A percentile compares a stretch with the other conserved stretches of the same genome.
These are phyloP conservation scores for Elaeagnus macrophylla DNA, from an alignment of 306 rosid species.

Conservation along the genomic window DNA sequence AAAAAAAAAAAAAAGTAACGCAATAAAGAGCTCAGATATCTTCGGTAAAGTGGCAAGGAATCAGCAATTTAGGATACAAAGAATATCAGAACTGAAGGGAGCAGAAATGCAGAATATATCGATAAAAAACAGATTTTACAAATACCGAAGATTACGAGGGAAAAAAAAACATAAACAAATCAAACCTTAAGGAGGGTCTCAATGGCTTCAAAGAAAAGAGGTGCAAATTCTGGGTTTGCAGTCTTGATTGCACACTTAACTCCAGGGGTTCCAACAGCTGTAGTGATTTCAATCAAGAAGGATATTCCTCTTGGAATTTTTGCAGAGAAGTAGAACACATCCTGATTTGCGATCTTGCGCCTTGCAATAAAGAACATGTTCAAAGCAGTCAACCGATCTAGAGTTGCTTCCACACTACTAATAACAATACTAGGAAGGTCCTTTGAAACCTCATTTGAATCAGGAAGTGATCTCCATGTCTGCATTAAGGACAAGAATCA, in stretches of 20 bases:
- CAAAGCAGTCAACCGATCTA: slow-evolving; percentile 62
- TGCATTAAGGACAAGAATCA: slow-evolving; percentile 27
- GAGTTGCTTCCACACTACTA: slow-evolving; percentile 42
- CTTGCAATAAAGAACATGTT: slow-evolving; percentile 87
- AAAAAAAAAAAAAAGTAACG: no score
- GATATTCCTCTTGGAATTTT: slow-evolving; percentile 74
- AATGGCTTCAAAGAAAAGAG: slow-evolving; percentile 69
- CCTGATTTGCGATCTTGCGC: slow-evolving; percentile 85
- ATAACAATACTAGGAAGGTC: slow-evolving; percentile 62
- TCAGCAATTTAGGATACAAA: no score
- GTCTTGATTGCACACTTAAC: slow-evolving; percentile 90
- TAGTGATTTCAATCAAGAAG: slow-evolving; percentile 68
- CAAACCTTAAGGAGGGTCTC: slow-evolving; percentile 64
- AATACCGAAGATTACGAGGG: no score
- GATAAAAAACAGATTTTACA: no score
- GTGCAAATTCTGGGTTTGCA: slow-evolving; percentile 75
- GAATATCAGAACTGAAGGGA: no score
- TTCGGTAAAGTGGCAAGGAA: no score
- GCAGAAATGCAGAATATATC: no score
- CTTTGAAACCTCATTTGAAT: slow-evolving; percentile 79
- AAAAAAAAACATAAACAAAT: slow-evolving; percentile 6
- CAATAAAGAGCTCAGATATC: no score
- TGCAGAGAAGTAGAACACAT: slow-evolving; percentile 90
- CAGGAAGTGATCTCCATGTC: slow-evolving; percentile 99
- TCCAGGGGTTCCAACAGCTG: slow-evolving; percentile 61